Percentiles rank a stretch among this genome's conserved stretches.
Conservation (phyloP, 1,284 basidiomycete genomes). For the Apiotrichum porosum region DNA sequence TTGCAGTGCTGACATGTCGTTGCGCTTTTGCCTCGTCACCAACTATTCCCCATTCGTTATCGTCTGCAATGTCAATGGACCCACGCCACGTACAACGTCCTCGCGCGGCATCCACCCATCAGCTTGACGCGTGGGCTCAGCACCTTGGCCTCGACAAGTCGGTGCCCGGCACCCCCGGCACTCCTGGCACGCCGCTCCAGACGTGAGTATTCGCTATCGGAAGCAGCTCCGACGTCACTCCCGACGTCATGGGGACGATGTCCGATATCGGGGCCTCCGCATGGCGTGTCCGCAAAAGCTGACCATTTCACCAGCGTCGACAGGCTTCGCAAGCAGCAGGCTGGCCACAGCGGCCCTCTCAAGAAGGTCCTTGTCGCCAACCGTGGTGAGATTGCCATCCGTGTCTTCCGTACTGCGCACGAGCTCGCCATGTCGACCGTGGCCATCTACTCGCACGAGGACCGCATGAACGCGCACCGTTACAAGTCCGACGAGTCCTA, state of each 20-base stretch:
- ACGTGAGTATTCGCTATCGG: conserved; percentile 28
- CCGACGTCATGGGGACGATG: not conserved
- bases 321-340: conserved; percentile 83
- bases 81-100: not conserved
- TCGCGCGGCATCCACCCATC: conserved; percentile 10
- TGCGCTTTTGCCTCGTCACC: too few species aligned
- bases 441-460: conserved; percentile 96
- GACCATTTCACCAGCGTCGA: conserved; percentile 61
- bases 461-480: conserved; percentile 92
- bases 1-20: not conserved
- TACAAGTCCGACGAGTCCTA: conserved; percentile 99
- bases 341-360: conserved; percentile 81
- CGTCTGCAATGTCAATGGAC: not conserved
- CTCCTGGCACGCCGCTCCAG: conserved; percentile 23
- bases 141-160: conserved; percentile 38
- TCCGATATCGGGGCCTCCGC: too few species aligned
- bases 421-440: conserved; percentile 99
- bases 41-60: too few species aligned
- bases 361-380: conserved; percentile 95
- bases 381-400: conserved; percentile 97
- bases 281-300: too few species aligned
- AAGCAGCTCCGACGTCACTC: not conserved
- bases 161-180: conserved; percentile 27
- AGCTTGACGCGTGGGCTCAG: conserved; percentile 43
- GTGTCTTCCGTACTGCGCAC: conserved; percentile 97